These are phyloP conservation scores for Saccharomycopsis amapae DNA, from an alignment of 805 yeast species.

Conservation along the genomic window DNA sequence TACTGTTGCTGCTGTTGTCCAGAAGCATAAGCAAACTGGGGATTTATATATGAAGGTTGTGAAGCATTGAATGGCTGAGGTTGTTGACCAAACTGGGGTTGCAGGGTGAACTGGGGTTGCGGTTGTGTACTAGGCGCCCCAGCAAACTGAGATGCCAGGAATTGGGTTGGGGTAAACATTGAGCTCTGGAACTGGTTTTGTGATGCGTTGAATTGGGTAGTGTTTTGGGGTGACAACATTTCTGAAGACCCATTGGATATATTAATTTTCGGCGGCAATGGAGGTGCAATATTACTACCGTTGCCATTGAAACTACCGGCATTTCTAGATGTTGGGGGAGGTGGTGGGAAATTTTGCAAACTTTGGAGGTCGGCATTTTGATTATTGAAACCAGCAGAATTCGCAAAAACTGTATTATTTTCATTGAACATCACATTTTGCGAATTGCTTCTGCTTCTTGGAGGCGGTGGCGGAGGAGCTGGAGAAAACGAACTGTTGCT, in stretches of 20 bases:
- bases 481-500: slow-evolving; percentile 30
- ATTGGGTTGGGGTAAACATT: no score
- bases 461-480: slow-evolving; percentile 34
- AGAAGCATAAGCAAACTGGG: background rate
- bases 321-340: no score
- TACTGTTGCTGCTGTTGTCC: slow-evolving; percentile 2
- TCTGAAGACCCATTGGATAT: no score
- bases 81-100: slow-evolving; percentile 2
- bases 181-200: no score
- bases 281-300: background rate
- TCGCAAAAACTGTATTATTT: no score
- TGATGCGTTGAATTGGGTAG: no score
- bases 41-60: background rate
- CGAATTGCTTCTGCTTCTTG: slow-evolving; percentile 33
- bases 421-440: background rate
- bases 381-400: no score
- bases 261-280: background rate
- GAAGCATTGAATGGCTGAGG: background rate
- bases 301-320: background rate
- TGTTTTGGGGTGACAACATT: no score
- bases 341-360: no score
- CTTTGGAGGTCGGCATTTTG: no score
- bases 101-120: background rate
- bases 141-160: no score
- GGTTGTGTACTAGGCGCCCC: background rate